Evolutionary conservation across 768 basidiomycete genomes (phyloP), one percentile per base, ranked within the genome.

Genomic region (Chalciporus sphaerocephalus): DNA sequence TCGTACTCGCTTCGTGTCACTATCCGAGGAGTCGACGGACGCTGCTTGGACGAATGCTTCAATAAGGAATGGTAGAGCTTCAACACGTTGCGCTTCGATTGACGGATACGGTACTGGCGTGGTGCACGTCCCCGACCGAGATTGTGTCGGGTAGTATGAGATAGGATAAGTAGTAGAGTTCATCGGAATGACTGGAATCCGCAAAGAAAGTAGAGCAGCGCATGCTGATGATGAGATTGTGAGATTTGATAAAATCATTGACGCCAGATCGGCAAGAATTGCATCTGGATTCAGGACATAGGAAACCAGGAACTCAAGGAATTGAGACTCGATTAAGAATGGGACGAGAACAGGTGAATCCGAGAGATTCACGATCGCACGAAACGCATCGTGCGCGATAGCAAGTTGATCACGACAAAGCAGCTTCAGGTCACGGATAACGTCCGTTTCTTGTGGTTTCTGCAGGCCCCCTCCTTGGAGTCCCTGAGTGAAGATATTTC

Each of bases 161-260:
- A 76, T 74, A 12, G 75, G 69, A n/a, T 75, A 69, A 16, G 69
- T 65, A 20, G 50, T 38, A 18, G 59, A 43, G 6, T 69, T 49
- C 43, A 75, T 73, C 8, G 70, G 65, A 15, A 88, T 72, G 36
- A 93, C 70, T 2, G 81, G 68, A 38, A 96, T 75, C 47, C 79
- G 79, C 35, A 93, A 69, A 1, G 72, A 71, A 5, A 92, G 68
- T 8, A 98, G 64, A 7, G 74, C 63, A 9, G 76, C 69, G 53
- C 88, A 85, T 42, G 87, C 77, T 0, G 76, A 66, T 2, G 87
- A 74, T 35, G 88, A 83, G 5, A 87, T 77, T 8, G 92, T 88
- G 25, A 96, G 70, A 69, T 98, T 98, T n/a, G 93, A 95, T 9
- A 98, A 76, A 1, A 97, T 74, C 95, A 98, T 98, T n/a, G 91